Conservation (phyloP, 164 flowering plant genomes). For the Annona cherimola region DNA sequence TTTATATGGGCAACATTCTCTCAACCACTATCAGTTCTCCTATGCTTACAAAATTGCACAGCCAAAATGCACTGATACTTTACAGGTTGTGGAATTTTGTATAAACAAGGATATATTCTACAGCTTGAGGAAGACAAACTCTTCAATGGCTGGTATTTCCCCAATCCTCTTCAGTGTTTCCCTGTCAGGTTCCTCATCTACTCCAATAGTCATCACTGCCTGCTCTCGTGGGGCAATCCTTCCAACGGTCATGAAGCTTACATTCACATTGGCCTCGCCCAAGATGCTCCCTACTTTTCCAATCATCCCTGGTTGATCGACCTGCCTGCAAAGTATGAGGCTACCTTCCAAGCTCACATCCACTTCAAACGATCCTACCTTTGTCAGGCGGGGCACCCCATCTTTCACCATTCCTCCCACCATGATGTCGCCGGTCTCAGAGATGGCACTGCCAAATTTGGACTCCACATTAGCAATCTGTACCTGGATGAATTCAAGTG, state of each 20-base stretch:
- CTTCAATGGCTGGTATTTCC: conserved; percentile 58
- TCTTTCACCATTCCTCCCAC: conserved; percentile 61
- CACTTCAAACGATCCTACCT: conserved; percentile 61
- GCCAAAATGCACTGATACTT: too few relatives aligned
- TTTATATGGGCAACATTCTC: too few relatives aligned
- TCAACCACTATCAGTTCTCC: too few relatives aligned
- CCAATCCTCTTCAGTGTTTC: conserved; percentile 60
- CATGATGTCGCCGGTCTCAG: conserved; percentile 41
- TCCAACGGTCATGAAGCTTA: conserved; percentile 78
- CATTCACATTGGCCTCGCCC: conserved; percentile 58
- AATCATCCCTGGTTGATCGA: conserved; percentile 79
- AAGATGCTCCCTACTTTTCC: conserved; percentile 66
- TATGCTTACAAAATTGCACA: too few relatives aligned
- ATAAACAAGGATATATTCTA: conserved; percentile 13
- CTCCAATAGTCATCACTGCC: conserved; percentile 83
- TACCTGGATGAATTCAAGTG: conserved; percentile 65
- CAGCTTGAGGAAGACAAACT: conserved; percentile 69
- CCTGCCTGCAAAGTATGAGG: conserved; percentile 64
- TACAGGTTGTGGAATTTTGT: too few relatives aligned
- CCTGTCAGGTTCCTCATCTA: conserved; percentile 64
- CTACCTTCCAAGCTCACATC: conserved; percentile 77
- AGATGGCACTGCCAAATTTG: conserved; percentile 54
- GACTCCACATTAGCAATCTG: conserved; percentile 59
- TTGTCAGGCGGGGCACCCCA: conserved; percentile 52
- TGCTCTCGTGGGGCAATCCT: conserved; percentile 43